These are phyloP conservation scores for Heliamphora exappendiculata DNA, from an alignment of 148 eudicot genomes.

Conservation along the genomic window DNA sequence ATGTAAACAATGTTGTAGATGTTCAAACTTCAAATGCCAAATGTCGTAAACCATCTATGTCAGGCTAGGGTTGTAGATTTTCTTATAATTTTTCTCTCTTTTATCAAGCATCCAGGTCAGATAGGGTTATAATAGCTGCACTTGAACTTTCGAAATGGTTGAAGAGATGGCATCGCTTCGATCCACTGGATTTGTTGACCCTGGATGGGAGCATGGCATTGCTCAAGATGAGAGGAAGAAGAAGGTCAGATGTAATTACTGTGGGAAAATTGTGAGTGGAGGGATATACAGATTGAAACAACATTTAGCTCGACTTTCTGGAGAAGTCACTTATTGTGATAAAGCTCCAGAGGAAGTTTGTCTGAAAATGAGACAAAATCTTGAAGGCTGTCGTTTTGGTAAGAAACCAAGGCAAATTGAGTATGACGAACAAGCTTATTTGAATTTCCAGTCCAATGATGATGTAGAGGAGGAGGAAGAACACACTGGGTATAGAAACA, in stretches of 20 bases:
- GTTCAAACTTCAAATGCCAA: neutral
- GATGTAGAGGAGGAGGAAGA: constrained; percentile 53
- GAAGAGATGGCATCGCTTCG: constrained; percentile 68
- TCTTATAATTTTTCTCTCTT: neutral
- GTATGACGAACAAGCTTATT: constrained; percentile 56
- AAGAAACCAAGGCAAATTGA: constrained; percentile 61
- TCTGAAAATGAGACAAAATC: constrained; percentile 73
- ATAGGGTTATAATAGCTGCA: neutral
- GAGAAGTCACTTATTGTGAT: constrained; percentile 92
- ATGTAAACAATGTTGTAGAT: neutral
- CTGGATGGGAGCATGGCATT: constrained; percentile 97
- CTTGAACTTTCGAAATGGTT: constrained; percentile 23
- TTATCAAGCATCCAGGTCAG: neutral
- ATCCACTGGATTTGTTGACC: constrained; percentile 69
- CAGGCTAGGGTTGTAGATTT: no score
- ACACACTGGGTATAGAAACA: constrained; percentile 43
- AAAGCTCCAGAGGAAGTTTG: constrained; percentile 86
- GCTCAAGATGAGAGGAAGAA: constrained; percentile 93
- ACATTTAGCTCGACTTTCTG: constrained; percentile 86
- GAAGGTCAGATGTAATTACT: constrained; percentile 89
- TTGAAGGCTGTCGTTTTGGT: constrained; percentile 67
- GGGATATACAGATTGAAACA: constrained; percentile 93
- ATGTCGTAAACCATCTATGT: no score
- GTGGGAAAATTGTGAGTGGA: constrained; percentile 94
- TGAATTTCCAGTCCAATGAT: constrained; percentile 55